Conservation (phyloP, 225 moss, liverwort and hornwort species). For the Pseudoscleropodium purum region DNA sequence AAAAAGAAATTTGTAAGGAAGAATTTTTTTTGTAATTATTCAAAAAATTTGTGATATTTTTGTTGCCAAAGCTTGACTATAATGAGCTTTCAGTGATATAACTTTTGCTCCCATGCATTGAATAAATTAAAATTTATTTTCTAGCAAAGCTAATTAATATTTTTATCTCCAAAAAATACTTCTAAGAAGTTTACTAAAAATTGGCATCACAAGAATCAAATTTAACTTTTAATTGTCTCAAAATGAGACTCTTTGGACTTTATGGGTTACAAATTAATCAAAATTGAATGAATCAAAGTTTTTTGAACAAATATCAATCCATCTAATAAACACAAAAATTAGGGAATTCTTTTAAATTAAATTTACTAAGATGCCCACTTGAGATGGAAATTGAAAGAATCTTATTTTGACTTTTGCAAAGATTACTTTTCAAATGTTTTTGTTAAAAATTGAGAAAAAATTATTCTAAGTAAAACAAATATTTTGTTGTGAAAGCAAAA, state of each 20-base stretch:
- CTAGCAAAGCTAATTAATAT: neutral
- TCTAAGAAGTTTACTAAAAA: neutral
- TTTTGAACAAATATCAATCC: neutral
- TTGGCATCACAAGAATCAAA: too few relatives aligned
- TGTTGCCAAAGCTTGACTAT: too few relatives aligned
- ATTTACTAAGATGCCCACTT: accelerated
- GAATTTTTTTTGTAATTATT: too few relatives aligned
- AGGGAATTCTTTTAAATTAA: neutral
- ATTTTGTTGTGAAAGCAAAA: too few relatives aligned
- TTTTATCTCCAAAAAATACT: neutral
- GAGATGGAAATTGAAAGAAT: neutral
- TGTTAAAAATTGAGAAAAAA: neutral
- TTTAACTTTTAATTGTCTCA: neutral
- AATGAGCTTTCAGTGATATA: neutral
- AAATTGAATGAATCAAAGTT: neutral
- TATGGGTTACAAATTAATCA: neutral
- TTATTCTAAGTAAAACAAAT: neutral
- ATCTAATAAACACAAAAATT: neutral
- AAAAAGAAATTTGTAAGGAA: neutral
- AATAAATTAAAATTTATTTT: neutral
- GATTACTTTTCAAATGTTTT: neutral
- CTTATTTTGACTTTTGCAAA: neutral
- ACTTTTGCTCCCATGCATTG: neutral
- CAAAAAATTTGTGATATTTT: neutral
- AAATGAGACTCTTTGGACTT: neutral